These are phyloP conservation scores for Nakataea oryzae DNA, from an alignment of 2,329 filamentous ascomycete species.

Conservation along the genomic window DNA sequence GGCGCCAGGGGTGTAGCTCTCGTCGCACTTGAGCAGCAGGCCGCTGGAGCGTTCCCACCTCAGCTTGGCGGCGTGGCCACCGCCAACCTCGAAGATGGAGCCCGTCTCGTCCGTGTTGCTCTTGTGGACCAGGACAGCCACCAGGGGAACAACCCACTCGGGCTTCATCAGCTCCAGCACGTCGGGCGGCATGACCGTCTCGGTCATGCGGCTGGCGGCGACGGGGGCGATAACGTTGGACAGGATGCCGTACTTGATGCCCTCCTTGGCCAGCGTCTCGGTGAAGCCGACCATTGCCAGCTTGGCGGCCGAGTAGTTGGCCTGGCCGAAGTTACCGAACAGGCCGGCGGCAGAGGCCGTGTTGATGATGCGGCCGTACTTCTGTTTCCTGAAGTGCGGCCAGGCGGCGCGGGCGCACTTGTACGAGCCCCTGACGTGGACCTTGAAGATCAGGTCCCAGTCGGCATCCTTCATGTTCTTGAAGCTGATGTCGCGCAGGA, in stretches of 20 bases:
- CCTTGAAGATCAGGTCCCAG: slow-evolving; percentile 90
- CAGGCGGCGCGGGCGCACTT: slow-evolving; percentile 92
- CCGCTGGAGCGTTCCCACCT: slow-evolving; percentile 91
- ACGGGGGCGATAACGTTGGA: slow-evolving; percentile 93
- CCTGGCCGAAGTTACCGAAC: slow-evolving; percentile 91
- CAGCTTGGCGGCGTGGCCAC: slow-evolving; percentile 84
- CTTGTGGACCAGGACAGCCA: slow-evolving; percentile 79
- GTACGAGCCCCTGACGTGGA: slow-evolving; percentile 89
- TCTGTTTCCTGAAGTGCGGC: slow-evolving; percentile 97
- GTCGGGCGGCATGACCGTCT: slow-evolving; percentile 92
- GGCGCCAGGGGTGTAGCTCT: slow-evolving; percentile 77
- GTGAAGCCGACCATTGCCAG: slow-evolving; percentile 93
- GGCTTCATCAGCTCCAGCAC: slow-evolving; percentile 77
- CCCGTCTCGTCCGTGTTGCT: slow-evolving; percentile 76
- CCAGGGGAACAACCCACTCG: slow-evolving; percentile 89
- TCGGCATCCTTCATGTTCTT: slow-evolving; percentile 98
- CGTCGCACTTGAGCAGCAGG: slow-evolving; percentile 80
- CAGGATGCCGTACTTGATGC: slow-evolving; percentile 94
- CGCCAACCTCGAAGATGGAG: slow-evolving; percentile 86
- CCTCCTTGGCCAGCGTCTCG: slow-evolving; percentile 95
- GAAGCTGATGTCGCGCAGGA: slow-evolving; percentile 89
- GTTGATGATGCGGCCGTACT: slow-evolving; percentile 94
- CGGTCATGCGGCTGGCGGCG: slow-evolving; percentile 89
- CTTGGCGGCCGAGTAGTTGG: slow-evolving; percentile 96
- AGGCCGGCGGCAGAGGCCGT: slow-evolving; percentile 92